These are phyloP conservation scores for Malassezia vespertilionis DNA, from an alignment of 1,284 basidiomycete genomes.

Conservation along the genomic window DNA sequence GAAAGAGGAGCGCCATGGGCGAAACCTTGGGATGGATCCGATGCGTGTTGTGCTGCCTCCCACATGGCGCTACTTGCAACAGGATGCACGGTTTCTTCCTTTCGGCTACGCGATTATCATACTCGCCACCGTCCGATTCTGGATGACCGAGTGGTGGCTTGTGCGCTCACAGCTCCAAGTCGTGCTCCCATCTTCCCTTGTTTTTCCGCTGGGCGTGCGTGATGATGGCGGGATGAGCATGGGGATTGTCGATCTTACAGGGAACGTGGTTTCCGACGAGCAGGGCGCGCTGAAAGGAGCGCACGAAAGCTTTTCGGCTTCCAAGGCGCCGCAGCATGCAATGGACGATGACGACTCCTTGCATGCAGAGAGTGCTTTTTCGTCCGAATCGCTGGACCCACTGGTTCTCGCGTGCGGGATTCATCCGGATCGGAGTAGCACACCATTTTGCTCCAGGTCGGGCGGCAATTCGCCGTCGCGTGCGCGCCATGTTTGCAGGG, in stretches of 20 bases:
- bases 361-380: not conserved
- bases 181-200: slow-evolving; percentile 5
- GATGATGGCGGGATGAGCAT: slow-evolving; percentile 13
- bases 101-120: slow-evolving; percentile 7
- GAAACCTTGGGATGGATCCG: too few species aligned
- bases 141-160: slow-evolving; percentile 19
- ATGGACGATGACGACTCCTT: not conserved
- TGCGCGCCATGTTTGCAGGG: not conserved
- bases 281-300: not conserved
- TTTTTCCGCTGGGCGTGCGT: slow-evolving; percentile 10
- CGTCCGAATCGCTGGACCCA: slow-evolving; percentile 3
- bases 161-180: slow-evolving; percentile 14
- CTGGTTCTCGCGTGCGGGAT: slow-evolving; percentile 13
- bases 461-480: not conserved
- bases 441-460: too few species aligned
- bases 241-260: slow-evolving; percentile 12
- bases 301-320: too few species aligned
- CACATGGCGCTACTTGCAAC: slow-evolving; percentile 7
- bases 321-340: too few species aligned
- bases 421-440: too few species aligned
- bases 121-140: slow-evolving; percentile 9
- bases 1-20: slow-evolving; percentile 8
- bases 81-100: slow-evolving; percentile 8
- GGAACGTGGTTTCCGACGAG: too few species aligned
- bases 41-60: not conserved